Evolutionary conservation across 208 protist species (phyloP).

Genomic region (Leishmania martiniquensis): DNA sequence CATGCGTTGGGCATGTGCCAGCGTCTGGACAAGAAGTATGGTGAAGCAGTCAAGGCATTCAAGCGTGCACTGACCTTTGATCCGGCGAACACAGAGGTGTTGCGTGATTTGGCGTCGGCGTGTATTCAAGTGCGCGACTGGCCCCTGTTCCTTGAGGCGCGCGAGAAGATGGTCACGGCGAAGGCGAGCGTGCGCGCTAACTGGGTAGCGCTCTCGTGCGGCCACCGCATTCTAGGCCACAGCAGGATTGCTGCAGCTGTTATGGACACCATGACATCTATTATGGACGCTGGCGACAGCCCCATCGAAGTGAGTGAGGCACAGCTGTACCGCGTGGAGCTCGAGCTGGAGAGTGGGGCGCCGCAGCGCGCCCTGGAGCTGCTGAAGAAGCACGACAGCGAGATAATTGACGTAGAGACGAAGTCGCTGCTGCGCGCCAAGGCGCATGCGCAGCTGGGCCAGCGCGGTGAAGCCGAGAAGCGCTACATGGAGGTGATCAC

Average conservation of each 20-base stretch:
- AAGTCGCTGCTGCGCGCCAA: constrained; percentile 70
- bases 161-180: constrained; percentile 87
- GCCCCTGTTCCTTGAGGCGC: constrained; percentile 86
- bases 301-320: constrained; percentile 79
- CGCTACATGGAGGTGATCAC: constrained; percentile 76
- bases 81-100: constrained; percentile 83
- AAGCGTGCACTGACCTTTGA: constrained; percentile 76
- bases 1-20: constrained; percentile 95
- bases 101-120: constrained; percentile 89
- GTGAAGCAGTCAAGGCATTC: constrained; percentile 94
- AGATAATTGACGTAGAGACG: constrained; percentile 66
- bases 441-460: constrained; percentile 70
- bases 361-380: constrained; percentile 69
- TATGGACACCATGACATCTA: constrained; percentile 79
- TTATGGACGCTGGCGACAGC: constrained; percentile 79
- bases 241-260: constrained; percentile 69
- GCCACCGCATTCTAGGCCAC: constrained; percentile 76
- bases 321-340: constrained; percentile 73
- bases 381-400: constrained; percentile 74
- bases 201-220: constrained; percentile 88
- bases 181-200: constrained; percentile 88
- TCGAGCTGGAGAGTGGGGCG: constrained; percentile 66
- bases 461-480: constrained; percentile 80
- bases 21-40: constrained; percentile 90
- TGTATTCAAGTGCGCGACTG: constrained; percentile 94